phyloP scores from a whole-genome alignment of 148 eudicot species.

The Hydrangea macrophylla region DNA sequence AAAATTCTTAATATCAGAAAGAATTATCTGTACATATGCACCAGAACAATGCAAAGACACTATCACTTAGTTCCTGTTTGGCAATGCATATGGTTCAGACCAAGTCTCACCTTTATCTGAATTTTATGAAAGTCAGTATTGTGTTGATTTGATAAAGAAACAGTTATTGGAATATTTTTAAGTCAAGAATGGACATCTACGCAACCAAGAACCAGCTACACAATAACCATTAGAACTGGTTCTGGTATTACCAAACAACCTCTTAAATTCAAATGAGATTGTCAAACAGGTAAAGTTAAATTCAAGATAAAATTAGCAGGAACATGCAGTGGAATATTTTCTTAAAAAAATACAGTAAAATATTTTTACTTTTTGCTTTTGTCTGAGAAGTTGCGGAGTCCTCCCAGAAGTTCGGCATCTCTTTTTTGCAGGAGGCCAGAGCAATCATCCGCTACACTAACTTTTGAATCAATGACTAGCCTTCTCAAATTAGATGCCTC shows the following conservation, averaged over 20 bases:
- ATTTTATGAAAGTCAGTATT: no score
- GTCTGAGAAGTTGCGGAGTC: conserved; percentile 37
- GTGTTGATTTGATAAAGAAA: no score
- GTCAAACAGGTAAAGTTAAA: no score
- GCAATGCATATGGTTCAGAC: background rate
- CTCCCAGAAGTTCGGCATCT: conserved; percentile 53
- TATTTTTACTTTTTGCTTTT: conserved; percentile 40
- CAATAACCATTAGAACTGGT: no score
- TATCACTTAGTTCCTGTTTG: background rate
- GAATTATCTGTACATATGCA: no score
- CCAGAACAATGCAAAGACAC: no score
- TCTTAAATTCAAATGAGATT: background rate
- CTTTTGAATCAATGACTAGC: conserved; percentile 34
- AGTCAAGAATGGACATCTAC: no score
- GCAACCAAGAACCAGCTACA: no score
- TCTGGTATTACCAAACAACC: background rate
- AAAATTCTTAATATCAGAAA: no score
- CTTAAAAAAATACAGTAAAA: no score
- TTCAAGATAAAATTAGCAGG: background rate
- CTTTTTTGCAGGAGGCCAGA: conserved; percentile 33
- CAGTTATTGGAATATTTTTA: no score
- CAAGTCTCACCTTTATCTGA: background rate
- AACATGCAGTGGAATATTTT: background rate
- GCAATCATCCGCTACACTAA: conserved; percentile 35
- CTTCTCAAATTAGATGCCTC: conserved; percentile 58